These are phyloP conservation scores for Gentiana dahurica DNA, from an alignment of 257 asterid genomes.

Conservation along the genomic window DNA sequence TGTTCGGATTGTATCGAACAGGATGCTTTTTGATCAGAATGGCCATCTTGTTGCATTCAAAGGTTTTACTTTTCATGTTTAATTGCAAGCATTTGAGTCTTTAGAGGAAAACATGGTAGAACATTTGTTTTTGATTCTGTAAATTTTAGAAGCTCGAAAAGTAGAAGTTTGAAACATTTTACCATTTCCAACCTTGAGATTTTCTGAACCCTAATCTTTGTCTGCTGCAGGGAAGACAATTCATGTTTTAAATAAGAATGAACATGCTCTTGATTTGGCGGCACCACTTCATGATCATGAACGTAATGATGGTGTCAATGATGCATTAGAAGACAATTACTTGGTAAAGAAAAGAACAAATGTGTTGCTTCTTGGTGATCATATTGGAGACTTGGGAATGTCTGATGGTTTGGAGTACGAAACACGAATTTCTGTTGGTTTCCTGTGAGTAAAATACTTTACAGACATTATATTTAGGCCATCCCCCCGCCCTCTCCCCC, in stretches of 20 bases:
- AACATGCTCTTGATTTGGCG: conserved; percentile 94
- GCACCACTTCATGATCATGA: conserved; percentile 69
- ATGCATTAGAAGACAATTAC: conserved; percentile 34
- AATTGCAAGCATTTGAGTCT: background rate
- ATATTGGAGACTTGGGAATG: conserved; percentile 93
- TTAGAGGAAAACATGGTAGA: background rate
- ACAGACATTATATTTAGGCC: too few species aligned
- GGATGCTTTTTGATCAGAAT: conserved; percentile 72
- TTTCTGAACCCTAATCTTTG: too few species aligned
- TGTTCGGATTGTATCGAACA: conserved; percentile 74
- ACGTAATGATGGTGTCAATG: conserved; percentile 36
- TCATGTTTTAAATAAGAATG: conserved; percentile 86
- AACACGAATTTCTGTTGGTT: conserved; percentile 80
- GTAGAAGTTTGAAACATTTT: too few species aligned
- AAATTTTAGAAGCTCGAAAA: too few species aligned
- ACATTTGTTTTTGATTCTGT: too few species aligned
- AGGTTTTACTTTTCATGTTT: conserved; percentile 25
- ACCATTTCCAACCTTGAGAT: too few species aligned
- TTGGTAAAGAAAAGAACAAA: conserved; percentile 62
- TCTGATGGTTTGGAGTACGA: conserved; percentile 78
- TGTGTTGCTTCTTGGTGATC: conserved; percentile 92
- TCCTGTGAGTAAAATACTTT: conserved; percentile 49
- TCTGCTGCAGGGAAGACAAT: conserved; percentile 66
- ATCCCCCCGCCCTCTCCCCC: too few species aligned
- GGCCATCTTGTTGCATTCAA: conserved; percentile 61